These are phyloP conservation scores for Hansenula lynferdii DNA, from an alignment of 1,139 yeast species.

Conservation along the genomic window DNA sequence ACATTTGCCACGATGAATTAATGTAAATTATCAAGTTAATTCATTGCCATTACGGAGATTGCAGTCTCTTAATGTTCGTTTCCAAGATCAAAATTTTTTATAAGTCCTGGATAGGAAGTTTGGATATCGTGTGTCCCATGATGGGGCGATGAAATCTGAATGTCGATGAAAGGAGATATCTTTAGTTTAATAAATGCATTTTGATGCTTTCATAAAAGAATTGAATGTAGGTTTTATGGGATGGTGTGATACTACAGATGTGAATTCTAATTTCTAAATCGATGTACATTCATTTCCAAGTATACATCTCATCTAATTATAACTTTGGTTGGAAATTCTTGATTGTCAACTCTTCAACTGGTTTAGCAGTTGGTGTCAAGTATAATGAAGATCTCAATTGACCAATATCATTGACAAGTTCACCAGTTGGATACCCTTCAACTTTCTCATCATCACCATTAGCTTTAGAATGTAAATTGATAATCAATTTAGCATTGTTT, in stretches of 20 bases:
- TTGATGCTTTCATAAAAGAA: too few relatives aligned
- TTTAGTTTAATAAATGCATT: background rate
- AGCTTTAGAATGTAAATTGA: conserved; percentile 65
- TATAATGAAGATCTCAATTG: conserved; percentile 38
- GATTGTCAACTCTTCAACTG: conserved; percentile 23
- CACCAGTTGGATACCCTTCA: conserved; percentile 31
- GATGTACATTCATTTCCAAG: background rate
- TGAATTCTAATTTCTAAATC: background rate
- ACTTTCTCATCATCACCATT: conserved; percentile 23
- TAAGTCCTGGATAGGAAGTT: conserved; percentile 26
- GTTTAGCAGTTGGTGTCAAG: conserved; percentile 40
- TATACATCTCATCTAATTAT: conserved; percentile 3
- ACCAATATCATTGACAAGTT: conserved; percentile 31
- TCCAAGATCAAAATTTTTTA: conserved; percentile 19
- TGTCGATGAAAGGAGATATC: conserved; percentile 26
- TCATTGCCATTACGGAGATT: conserved; percentile 26
- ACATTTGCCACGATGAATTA: conserved; percentile 27
- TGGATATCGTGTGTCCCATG: conserved; percentile 19
- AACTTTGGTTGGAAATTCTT: conserved; percentile 15
- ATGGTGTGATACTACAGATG: background rate
- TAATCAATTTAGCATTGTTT: conserved; percentile 43
- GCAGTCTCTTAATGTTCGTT: conserved; percentile 23
- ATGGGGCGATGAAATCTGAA: conserved; percentile 20
- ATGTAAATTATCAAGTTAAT: conserved; percentile 21
- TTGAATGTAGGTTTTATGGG: background rate